A percentile compares a stretch with the other conserved stretches of the same genome.
phyloP scores from a whole-genome alignment of 805 yeast genomes.

The Saccharomyces eubayanus region DNA sequence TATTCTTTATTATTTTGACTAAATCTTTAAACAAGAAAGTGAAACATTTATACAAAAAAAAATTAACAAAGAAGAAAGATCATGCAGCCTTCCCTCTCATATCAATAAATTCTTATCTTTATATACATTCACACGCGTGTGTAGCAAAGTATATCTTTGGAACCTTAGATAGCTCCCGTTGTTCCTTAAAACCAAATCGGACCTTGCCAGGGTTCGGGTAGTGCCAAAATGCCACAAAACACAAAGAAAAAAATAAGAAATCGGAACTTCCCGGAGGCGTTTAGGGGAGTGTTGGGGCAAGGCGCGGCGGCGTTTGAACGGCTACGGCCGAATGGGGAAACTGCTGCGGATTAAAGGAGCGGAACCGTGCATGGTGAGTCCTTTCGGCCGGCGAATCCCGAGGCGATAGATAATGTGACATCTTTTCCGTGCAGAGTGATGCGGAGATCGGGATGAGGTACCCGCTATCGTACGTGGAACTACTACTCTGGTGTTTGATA shows the following conservation, averaged over 20 bases:
- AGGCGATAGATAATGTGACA: neutral
- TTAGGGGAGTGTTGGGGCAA: neutral
- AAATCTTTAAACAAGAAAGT: neutral
- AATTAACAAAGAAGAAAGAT: neutral
- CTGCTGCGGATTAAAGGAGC: neutral
- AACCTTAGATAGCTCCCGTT: neutral
- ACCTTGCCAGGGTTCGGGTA: neutral
- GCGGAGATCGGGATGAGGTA: no score
- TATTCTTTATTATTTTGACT: neutral
- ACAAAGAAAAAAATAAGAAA: neutral
- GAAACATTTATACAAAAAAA: neutral
- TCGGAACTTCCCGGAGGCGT: neutral
- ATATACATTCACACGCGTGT: neutral
- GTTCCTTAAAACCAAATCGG: neutral
- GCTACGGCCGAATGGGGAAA: neutral
- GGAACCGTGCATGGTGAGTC: neutral
- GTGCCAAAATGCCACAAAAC: neutral
- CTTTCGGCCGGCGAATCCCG: neutral
- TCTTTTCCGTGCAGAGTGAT: neutral
- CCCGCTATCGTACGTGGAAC: neutral
- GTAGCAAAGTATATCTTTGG: neutral
- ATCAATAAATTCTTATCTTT: neutral
- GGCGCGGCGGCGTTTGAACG: neutral
- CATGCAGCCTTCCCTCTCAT: neutral
- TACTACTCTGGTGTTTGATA: neutral